phyloP scores from a whole-genome alignment of 192 early-diverging fungal genomes.

The Chytriomyces sp. region DNA sequence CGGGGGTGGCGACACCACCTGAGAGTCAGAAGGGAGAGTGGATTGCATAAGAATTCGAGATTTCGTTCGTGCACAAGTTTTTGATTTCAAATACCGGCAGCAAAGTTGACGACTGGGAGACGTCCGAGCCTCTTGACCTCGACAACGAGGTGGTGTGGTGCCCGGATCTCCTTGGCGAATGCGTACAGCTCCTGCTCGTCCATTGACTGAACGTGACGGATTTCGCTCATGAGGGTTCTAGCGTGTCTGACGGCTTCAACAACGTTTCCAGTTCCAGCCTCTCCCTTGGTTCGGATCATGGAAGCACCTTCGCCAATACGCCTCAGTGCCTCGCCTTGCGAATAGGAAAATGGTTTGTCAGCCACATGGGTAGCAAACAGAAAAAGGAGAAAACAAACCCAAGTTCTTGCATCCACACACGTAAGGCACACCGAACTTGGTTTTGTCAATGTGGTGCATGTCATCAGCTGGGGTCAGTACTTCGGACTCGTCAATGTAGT shows the following conservation, averaged over 20 bases:
- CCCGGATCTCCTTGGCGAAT: constrained; percentile 96
- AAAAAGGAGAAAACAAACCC: constrained; percentile 8
- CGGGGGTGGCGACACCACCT: constrained; percentile 94
- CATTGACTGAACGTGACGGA: constrained; percentile 84
- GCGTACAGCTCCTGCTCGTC: constrained; percentile 88
- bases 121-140: constrained; percentile 86
- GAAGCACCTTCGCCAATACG: constrained; percentile 96
- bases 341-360: neutral
- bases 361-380: neutral
- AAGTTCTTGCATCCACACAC: constrained; percentile 97
- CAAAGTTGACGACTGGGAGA: constrained; percentile 98
- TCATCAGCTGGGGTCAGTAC: constrained; percentile 97
- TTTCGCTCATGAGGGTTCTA: constrained; percentile 84
- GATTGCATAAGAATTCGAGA: neutral
- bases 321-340: constrained; percentile 87
- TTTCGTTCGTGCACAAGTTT: neutral
- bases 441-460: constrained; percentile 93
- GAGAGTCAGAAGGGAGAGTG: neutral
- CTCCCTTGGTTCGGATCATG: constrained; percentile 98
- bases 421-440: constrained; percentile 89
- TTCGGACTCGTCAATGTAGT: constrained; percentile 98
- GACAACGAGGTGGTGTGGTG: constrained; percentile 87
- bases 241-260: constrained; percentile 97
- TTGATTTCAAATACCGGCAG: constrained; percentile 63
- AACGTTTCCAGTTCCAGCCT: constrained; percentile 97